Percentiles rank a stretch among this genome's conserved stretches.
These are phyloP conservation scores for Neofusicoccum laricinum DNA, from an alignment of 2,329 filamentous ascomycete genomes.

Conservation along the genomic window DNA sequence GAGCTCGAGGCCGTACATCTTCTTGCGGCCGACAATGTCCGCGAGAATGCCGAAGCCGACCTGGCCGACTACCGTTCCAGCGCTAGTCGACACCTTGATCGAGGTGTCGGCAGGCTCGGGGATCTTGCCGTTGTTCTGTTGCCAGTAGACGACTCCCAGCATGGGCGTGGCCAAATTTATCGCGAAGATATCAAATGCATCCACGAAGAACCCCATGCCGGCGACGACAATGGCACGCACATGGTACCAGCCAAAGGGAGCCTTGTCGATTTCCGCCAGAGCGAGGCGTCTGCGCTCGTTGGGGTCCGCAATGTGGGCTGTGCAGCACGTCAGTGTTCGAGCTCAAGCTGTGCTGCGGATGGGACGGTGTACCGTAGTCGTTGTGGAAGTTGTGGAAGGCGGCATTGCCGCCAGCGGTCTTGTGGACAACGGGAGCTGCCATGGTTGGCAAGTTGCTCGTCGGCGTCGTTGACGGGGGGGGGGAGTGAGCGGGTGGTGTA, in stretches of 20 bases:
- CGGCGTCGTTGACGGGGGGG: neutral
- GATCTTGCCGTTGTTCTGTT: conserved; percentile 48
- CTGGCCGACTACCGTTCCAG: conserved; percentile 80
- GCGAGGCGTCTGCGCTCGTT: conserved; percentile 77
- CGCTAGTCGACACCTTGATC: conserved; percentile 82
- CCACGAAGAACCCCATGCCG: conserved; percentile 86
- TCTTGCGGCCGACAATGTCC: conserved; percentile 74
- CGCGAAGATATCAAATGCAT: conserved; percentile 70
- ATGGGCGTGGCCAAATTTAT: conserved; percentile 70
- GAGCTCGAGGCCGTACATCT: conserved; percentile 67
- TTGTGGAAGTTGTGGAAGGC: conserved; percentile 65
- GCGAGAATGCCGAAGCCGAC: conserved; percentile 67
- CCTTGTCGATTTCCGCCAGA: conserved; percentile 78
- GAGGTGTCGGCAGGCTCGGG: conserved; percentile 69
- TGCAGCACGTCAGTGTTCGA: neutral
- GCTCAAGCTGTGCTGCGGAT: neutral
- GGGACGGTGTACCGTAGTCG: conserved; percentile 51
- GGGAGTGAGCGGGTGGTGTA: neutral
- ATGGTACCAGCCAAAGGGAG: conserved; percentile 79
- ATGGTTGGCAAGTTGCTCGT: conserved; percentile 3
- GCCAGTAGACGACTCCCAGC: conserved; percentile 75
- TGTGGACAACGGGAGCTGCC: conserved; percentile 17
- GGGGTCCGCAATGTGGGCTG: conserved; percentile 57
- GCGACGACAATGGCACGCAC: conserved; percentile 74
- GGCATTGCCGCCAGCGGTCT: conserved; percentile 27